phyloP scores from a whole-genome alignment of 1,284 basidiomycete genomes.

The Peniophora sp. region DNA sequence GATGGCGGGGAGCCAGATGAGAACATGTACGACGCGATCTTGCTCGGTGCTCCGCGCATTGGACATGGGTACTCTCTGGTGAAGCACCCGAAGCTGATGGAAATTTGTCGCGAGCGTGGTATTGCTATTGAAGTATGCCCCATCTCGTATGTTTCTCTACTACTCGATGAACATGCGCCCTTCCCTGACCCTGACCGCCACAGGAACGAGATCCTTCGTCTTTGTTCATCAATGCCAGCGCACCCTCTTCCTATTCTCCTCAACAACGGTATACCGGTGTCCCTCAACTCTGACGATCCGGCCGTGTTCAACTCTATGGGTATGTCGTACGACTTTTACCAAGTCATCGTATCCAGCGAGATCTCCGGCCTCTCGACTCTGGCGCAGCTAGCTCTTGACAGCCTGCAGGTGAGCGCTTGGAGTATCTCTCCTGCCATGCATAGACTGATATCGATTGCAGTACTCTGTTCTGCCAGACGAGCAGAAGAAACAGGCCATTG shows the following conservation, averaged over 20 bases:
- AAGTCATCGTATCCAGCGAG: slow-evolving; percentile 63
- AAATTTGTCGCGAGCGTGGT: slow-evolving; percentile 51
- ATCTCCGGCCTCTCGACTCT: slow-evolving; percentile 54
- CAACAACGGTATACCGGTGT: slow-evolving; percentile 63
- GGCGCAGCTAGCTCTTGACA: slow-evolving; percentile 53
- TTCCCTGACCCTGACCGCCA: not conserved
- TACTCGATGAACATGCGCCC: not conserved
- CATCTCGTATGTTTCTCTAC: slow-evolving; percentile 47
- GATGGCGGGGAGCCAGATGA: slow-evolving; percentile 64
- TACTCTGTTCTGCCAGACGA: slow-evolving; percentile 40
- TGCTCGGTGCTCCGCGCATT: slow-evolving; percentile 71
- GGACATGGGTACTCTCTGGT: slow-evolving; percentile 75
- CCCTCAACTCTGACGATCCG: slow-evolving; percentile 68
- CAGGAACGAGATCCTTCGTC: slow-evolving; percentile 62
- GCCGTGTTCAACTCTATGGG: slow-evolving; percentile 73
- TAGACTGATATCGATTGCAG: slow-evolving; percentile 23
- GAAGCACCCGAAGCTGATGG: slow-evolving; percentile 66
- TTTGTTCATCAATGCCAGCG: slow-evolving; percentile 69
- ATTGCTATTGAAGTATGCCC: slow-evolving; percentile 69
- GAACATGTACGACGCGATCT: slow-evolving; percentile 73
- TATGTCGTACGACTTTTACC: slow-evolving; percentile 65
- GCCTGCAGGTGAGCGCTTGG: slow-evolving; percentile 45
- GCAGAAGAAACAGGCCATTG: slow-evolving; percentile 39
- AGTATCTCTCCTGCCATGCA: not conserved
- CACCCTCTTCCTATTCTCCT: slow-evolving; percentile 62